Conservation (phyloP, 192 early-diverging fungal species). For the Linnemannia hyalina region DNA sequence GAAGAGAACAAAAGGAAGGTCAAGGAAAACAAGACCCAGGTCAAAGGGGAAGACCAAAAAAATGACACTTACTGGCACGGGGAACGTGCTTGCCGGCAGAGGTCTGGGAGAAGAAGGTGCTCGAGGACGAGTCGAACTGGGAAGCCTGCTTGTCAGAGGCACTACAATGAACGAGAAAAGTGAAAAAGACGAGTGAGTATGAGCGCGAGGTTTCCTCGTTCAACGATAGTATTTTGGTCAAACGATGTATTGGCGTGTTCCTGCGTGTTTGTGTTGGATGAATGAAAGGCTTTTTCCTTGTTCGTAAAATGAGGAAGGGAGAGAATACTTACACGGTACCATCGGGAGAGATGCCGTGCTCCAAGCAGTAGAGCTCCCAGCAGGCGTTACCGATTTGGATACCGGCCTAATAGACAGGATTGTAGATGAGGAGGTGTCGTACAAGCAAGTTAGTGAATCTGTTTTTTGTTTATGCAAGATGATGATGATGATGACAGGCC, state of each 20-base stretch:
- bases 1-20: not conserved
- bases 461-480: too few species aligned
- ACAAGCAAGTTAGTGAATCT: not conserved
- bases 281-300: not conserved
- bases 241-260: not conserved
- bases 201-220: not conserved
- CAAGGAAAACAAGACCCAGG: not conserved
- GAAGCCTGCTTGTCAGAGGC: slow-evolving; percentile 86
- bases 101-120: slow-evolving; percentile 99
- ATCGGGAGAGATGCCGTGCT: slow-evolving; percentile 89
- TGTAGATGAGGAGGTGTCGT: not conserved
- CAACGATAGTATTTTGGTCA: not conserved
- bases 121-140: slow-evolving; percentile 91
- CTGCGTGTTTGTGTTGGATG: not conserved
- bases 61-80: slow-evolving; percentile 74
- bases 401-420: slow-evolving; percentile 81
- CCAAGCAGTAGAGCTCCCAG: slow-evolving; percentile 98
- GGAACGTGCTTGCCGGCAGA: slow-evolving; percentile 99
- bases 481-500: slow-evolving; percentile 1
- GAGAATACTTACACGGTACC: slow-evolving; percentile 58
- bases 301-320: not conserved
- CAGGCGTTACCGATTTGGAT: slow-evolving; percentile 99
- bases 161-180: slow-evolving; percentile 22
- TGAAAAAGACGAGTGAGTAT: not conserved
- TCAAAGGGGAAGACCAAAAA: not conserved